Conservation (phyloP, 2,329 filamentous ascomycete genomes). For the Pseudogymnoascus sp. region DNA sequence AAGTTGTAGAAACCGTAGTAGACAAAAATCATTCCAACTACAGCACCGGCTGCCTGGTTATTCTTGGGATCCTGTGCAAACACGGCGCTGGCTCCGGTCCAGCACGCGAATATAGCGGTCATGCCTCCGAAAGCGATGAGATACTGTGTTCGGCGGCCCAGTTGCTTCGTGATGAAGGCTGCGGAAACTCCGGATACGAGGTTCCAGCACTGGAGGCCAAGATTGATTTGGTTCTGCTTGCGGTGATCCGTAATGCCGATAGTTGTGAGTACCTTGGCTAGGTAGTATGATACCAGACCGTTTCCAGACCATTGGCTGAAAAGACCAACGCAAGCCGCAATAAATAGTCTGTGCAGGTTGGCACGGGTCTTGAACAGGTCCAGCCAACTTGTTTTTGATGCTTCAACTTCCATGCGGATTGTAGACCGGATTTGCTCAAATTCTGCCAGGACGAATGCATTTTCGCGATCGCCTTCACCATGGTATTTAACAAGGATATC, state of each 20-base stretch:
- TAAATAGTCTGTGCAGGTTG: slow-evolving; percentile 44
- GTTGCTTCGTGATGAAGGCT: slow-evolving; percentile 14
- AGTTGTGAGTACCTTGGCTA: slow-evolving; percentile 25
- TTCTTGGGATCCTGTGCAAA: neutral
- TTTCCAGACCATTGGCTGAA: slow-evolving; percentile 44
- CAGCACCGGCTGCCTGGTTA: neutral
- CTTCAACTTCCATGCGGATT: slow-evolving; percentile 28
- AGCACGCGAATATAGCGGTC: neutral
- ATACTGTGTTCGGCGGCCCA: slow-evolving; percentile 12
- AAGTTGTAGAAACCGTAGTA: slow-evolving; percentile 30
- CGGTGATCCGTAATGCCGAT: slow-evolving; percentile 27
- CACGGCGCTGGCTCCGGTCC: neutral
- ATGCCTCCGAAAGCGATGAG: slow-evolving; percentile 6
- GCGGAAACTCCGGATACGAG: slow-evolving; percentile 11
- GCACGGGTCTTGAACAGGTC: slow-evolving; percentile 36
- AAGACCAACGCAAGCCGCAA: slow-evolving; percentile 41
- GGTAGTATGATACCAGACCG: slow-evolving; percentile 35
- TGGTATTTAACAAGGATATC: slow-evolving; percentile 33
- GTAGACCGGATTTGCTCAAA: slow-evolving; percentile 32
- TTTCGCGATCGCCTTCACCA: slow-evolving; percentile 35
- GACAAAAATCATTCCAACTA: slow-evolving; percentile 39
- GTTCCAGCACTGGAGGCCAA: slow-evolving; percentile 12
- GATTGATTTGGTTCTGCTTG: slow-evolving; percentile 20
- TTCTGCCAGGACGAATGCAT: slow-evolving; percentile 35
- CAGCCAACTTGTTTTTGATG: slow-evolving; percentile 26